Conservation (phyloP, 768 basidiomycete species). For the Galerina sulciceps region DNA sequence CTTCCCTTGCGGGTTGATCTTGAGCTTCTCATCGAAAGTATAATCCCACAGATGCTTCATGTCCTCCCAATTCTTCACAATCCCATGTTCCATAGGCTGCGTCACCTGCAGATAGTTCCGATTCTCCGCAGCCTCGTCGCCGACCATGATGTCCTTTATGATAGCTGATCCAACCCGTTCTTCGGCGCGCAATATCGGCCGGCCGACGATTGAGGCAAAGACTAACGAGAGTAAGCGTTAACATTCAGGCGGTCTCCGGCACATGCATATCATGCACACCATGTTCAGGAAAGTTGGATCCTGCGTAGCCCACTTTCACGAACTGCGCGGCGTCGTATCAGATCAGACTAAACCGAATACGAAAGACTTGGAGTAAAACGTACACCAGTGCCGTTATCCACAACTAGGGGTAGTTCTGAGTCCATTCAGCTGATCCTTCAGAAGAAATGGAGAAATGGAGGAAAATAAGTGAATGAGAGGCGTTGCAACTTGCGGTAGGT, state of each 20-base stretch:
- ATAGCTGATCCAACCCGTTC: slow-evolving; percentile 85
- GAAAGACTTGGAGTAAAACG: slow-evolving; percentile 29
- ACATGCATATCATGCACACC: slow-evolving; percentile 48
- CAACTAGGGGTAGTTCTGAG: slow-evolving; percentile 64
- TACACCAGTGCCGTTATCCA: slow-evolving; percentile 91
- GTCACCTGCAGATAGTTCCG: slow-evolving; percentile 96
- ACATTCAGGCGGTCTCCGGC: neutral
- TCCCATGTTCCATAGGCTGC: slow-evolving; percentile 99
- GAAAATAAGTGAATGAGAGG: neutral
- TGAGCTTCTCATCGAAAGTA: slow-evolving; percentile 95
- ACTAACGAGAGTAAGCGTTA: slow-evolving; percentile 47
- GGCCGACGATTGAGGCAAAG: slow-evolving; percentile 95
- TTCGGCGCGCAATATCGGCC: slow-evolving; percentile 96
- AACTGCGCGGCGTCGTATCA: slow-evolving; percentile 53
- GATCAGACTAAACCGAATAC: neutral
- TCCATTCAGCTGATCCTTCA: slow-evolving; percentile 43
- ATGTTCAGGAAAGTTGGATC: slow-evolving; percentile 94
- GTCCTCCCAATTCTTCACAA: slow-evolving; percentile 98
- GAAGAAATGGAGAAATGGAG: slow-evolving; percentile 1
- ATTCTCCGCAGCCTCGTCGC: slow-evolving; percentile 93
- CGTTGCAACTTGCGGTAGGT: neutral
- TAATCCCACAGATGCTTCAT: slow-evolving; percentile 99
- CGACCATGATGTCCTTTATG: slow-evolving; percentile 98
- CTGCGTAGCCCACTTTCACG: slow-evolving; percentile 89
- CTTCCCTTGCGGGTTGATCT: slow-evolving; percentile 81